Percentiles rank a stretch among this genome's conserved stretches.
These are phyloP conservation scores for Botryotinia narcissicola DNA, from an alignment of 2,329 filamentous ascomycete genomes.

Conservation along the genomic window DNA sequence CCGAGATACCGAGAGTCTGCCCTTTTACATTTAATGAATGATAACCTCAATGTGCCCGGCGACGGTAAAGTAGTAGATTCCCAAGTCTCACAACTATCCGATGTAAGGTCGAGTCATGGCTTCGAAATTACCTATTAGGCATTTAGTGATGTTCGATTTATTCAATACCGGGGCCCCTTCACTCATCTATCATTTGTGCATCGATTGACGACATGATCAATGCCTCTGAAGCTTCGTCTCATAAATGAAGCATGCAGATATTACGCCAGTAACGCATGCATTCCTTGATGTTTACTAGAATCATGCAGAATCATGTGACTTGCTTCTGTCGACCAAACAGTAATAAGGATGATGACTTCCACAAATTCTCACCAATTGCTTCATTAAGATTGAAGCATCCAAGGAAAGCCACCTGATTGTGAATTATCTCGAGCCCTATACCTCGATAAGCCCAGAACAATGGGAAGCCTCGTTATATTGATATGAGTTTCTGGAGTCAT, in stretches of 20 bases:
- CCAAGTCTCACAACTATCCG: not conserved
- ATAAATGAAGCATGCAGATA: not conserved
- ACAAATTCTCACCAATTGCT: not conserved
- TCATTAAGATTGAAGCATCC: not conserved
- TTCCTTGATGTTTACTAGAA: not conserved
- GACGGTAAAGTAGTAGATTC: not conserved
- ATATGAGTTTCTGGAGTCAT: slow-evolving; percentile 12
- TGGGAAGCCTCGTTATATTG: not conserved
- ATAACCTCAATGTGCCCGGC: not conserved
- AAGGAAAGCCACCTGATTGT: not conserved
- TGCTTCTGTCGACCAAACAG: not conserved
- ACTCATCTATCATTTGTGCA: not conserved
- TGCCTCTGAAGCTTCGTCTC: not conserved
- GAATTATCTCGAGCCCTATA: not conserved
- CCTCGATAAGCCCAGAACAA: not conserved
- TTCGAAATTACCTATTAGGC: too few relatives aligned
- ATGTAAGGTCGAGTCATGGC: not conserved
- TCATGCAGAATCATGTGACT: not conserved
- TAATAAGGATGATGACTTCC: not conserved
- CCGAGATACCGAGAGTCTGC: not conserved
- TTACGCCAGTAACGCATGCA: not conserved
- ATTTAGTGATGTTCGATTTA: not conserved
- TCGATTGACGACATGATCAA: accelerated
- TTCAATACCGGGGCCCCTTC: not conserved
- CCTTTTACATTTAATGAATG: not conserved